Evolutionary conservation across 2,329 filamentous ascomycete genomes (phyloP), one percentile per base, ranked within the genome.

Genomic region (Phialemonium atrogriseum): DNA sequence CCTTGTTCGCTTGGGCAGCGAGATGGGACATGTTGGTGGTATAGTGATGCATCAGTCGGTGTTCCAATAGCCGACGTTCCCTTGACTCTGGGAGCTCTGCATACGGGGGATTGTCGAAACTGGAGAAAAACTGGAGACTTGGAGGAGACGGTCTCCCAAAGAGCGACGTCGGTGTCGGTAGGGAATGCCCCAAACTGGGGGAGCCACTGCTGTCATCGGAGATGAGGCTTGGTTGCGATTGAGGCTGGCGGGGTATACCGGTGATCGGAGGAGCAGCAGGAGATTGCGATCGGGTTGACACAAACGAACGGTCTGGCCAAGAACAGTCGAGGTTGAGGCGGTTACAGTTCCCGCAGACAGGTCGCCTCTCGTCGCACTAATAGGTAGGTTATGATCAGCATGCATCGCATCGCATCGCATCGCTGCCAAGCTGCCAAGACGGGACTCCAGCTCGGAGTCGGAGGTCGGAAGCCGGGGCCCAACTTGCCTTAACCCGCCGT

Each of bases 41-140:
- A 32, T 43, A 49, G 24, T 51, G 43, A 15, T 49, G 47, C 42
- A 50, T 45, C 15, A 51, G 37, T 2, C 46, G 46, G 24, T 48
- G 47, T 28, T 51, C 48, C n/a, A 50, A 31, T 10, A 51, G 28
- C 2, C 48, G 46, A 6, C 48, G 40, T 5, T 30, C 27, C 3
- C 31, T 41, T 5, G 46, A 44, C 32, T 51, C 48, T 10, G 42
- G 46, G 7, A 50, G 24, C 11, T 34, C 35, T 5, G 17, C 8
- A 13, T 40, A 32, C 11, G 29, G 27, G 10, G 26, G 10, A 17
- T 27, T 30, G 10, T 35, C 12, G 20, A 41, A 34, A 8, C 30
- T 29, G 21, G 38, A 26, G 15, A 37, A 20, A 12, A 30, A 11
- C 20, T 32, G 15, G 19, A 23, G 22, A 11, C 32, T 27, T 10